A percentile compares a stretch with the other conserved stretches of the same genome.
phyloP scores from a whole-genome alignment of 2,329 filamentous ascomycete genomes.

The Mollisia scopiformis region DNA sequence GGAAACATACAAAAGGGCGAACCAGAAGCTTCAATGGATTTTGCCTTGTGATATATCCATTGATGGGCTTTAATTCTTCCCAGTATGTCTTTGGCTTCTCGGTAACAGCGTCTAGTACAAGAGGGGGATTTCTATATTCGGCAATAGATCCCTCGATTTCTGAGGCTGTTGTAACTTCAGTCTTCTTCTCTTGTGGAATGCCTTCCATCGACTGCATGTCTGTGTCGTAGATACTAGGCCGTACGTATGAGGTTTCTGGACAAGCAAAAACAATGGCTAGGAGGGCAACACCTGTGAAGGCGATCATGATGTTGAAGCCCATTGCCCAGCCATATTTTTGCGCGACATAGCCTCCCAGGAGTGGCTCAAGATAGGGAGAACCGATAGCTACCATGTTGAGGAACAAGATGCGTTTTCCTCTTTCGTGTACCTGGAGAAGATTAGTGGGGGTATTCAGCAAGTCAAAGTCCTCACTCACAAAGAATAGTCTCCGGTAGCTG shows the following conservation, averaged over 20 bases:
- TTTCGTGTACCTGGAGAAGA: neutral
- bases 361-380: neutral
- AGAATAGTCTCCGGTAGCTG: constrained; percentile 1
- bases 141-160: neutral
- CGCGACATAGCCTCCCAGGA: neutral
- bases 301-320: neutral
- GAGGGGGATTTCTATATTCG: neutral
- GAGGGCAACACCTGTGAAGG: neutral
- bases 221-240: neutral
- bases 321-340: constrained; percentile 2
- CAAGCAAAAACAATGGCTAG: neutral
- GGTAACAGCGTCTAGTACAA: neutral
- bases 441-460: neutral
- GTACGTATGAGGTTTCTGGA: neutral
- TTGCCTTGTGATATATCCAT: neutral
- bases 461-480: neutral
- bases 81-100: neutral
- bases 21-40: constrained; percentile 2
- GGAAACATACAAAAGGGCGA: neutral
- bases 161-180: neutral
- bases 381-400: neutral
- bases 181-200: neutral
- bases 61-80: constrained; percentile 2
- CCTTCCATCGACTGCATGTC: neutral
- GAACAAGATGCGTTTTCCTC: neutral